Evolutionary conservation across 345 rosid genomes (phyloP).

Genomic region (Euphorbia tirucalli): DNA sequence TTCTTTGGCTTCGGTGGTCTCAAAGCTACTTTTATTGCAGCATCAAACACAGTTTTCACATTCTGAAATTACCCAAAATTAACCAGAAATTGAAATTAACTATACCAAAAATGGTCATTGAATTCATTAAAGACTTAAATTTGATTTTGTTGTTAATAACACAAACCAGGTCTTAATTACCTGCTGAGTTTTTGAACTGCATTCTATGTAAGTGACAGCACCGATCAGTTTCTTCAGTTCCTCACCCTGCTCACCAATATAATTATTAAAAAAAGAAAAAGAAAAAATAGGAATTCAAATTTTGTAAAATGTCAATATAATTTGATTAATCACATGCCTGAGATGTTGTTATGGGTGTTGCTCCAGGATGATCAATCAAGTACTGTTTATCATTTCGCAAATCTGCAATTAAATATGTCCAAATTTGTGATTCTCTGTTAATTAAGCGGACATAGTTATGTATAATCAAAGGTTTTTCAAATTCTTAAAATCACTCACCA

Average conservation of each 20-base stretch:
- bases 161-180: conserved; percentile 19
- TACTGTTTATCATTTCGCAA: conserved; percentile 59
- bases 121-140: not conserved
- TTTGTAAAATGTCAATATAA: not conserved
- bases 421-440: not conserved
- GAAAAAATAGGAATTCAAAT: not conserved
- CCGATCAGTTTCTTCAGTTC: conserved; percentile 71
- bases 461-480: not conserved
- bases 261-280: not conserved
- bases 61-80: conserved; percentile 33
- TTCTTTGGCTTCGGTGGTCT: conserved; percentile 66
- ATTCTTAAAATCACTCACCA: conserved; percentile 35
- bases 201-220: conserved; percentile 65
- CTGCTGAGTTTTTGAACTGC: conserved; percentile 88
- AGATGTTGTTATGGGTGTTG: conserved; percentile 55
- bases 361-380: conserved; percentile 61
- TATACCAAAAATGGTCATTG: not conserved
- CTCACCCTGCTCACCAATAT: conserved; percentile 47
- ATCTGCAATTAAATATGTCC: conserved; percentile 37
- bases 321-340: conserved; percentile 38
- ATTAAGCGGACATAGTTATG: not conserved
- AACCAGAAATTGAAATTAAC: not conserved
- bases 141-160: not conserved
- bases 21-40: conserved; percentile 62
- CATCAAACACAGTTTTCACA: conserved; percentile 73